phyloP scores from a whole-genome alignment of 177 flowering plant species.

The Telopea speciosissima region DNA sequence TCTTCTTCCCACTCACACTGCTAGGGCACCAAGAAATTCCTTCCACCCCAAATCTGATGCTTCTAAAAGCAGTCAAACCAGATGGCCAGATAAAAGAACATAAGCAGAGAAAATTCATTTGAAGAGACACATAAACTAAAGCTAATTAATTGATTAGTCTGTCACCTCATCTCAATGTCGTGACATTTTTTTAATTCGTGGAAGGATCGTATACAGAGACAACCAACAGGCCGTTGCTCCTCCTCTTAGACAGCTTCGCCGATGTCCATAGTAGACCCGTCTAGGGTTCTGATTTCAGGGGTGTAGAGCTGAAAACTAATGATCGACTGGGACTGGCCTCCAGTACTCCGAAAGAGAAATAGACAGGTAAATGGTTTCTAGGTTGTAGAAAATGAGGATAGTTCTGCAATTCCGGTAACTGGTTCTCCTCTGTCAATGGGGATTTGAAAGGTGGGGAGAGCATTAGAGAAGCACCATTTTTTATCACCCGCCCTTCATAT shows the following conservation, averaged over 20 bases:
- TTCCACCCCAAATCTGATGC: not conserved
- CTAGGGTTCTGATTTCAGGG: conserved; percentile 27
- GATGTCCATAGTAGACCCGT: conserved; percentile 31
- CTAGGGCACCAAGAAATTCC: not conserved
- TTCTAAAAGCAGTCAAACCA: not conserved
- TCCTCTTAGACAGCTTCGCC: conserved; percentile 52
- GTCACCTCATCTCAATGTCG: conserved; percentile 44
- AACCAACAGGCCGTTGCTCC: conserved; percentile 77
- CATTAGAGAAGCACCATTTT: conserved; percentile 18
- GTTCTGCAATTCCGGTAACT: not conserved
- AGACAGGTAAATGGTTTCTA: conserved; percentile 1
- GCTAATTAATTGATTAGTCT: not conserved
- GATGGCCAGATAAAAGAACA: not conserved
- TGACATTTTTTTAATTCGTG: conserved; percentile 32
- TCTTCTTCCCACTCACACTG: not conserved
- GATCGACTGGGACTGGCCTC: not conserved
- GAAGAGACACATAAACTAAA: not conserved
- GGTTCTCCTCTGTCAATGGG: not conserved
- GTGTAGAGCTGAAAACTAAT: conserved; percentile 28
- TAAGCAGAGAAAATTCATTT: not conserved
- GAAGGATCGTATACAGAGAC: conserved; percentile 77
- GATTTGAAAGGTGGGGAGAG: conserved; percentile 3
- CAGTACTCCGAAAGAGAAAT: not conserved
- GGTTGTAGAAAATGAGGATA: conserved; percentile 8
- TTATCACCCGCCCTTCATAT: not conserved